Evolutionary conservation across 768 basidiomycete genomes (phyloP).

Genomic region (Tylopilus rubrobrunneus): DNA sequence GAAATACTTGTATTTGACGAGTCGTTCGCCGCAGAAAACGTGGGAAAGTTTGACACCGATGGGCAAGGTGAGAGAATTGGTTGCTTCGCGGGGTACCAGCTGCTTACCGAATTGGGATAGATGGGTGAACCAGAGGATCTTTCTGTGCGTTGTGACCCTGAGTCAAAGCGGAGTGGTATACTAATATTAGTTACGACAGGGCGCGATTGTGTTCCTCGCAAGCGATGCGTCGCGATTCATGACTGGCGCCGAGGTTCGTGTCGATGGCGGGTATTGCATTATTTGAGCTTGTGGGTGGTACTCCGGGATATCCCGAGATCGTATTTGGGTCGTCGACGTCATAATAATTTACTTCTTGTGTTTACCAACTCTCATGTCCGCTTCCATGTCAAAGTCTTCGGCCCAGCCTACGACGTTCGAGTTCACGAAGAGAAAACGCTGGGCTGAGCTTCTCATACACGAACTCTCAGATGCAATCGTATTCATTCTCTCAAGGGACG

Average conservation of each 20-base stretch:
- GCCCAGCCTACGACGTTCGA: slow-evolving; percentile 46
- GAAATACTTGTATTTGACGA: neutral
- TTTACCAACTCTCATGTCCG: slow-evolving; percentile 14
- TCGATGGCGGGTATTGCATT: slow-evolving; percentile 87
- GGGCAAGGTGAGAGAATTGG: slow-evolving; percentile 57
- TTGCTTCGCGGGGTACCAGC: neutral
- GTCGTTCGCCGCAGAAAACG: slow-evolving; percentile 49
- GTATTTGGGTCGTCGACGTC: slow-evolving; percentile 23
- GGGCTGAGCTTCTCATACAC: slow-evolving; percentile 75
- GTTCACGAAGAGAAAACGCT: slow-evolving; percentile 83
- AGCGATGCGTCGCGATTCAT: slow-evolving; percentile 89
- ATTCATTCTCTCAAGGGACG: slow-evolving; percentile 61
- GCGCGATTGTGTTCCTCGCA: slow-evolving; percentile 85
- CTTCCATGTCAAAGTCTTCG: slow-evolving; percentile 7
- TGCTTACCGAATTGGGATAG: slow-evolving; percentile 37
- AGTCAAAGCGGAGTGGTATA: neutral
- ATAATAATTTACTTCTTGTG: slow-evolving; percentile 5
- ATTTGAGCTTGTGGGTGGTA: slow-evolving; percentile 34
- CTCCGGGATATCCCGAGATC: slow-evolving; percentile 10
- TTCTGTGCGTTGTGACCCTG: slow-evolving; percentile 45
- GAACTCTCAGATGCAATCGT: slow-evolving; percentile 74
- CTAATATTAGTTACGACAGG: slow-evolving; percentile 37
- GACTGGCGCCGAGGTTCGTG: slow-evolving; percentile 79
- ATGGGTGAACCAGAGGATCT: slow-evolving; percentile 94
- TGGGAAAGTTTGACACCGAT: slow-evolving; percentile 86